Evolutionary conservation across 2,329 filamentous ascomycete genomes (phyloP).

Genomic region (Talaromyces sp.): DNA sequence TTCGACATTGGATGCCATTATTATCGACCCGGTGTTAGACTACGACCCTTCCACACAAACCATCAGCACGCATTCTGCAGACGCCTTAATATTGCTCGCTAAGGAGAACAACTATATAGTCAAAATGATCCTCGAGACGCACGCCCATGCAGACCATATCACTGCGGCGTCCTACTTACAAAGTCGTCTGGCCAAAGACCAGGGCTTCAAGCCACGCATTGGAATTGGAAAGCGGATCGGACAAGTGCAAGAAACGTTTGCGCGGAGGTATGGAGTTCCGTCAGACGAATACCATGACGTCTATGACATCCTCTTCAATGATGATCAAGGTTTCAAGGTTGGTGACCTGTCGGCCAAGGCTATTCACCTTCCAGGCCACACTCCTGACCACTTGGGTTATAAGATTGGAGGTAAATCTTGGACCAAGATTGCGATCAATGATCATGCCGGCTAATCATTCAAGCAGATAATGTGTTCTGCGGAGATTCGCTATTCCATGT

Average conservation of each 20-base stretch:
- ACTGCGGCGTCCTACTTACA: conserved; percentile 60
- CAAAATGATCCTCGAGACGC: conserved; percentile 58
- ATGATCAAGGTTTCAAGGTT: conserved; percentile 55
- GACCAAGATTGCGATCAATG: neutral
- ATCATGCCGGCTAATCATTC: neutral
- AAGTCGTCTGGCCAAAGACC: conserved; percentile 35
- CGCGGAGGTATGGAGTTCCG: conserved; percentile 23
- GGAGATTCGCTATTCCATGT: conserved; percentile 55
- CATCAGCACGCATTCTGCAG: conserved; percentile 53
- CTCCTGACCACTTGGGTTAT: conserved; percentile 62
- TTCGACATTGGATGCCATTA: conserved; percentile 46
- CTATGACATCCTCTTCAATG: conserved; percentile 47
- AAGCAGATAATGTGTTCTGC: conserved; percentile 50
- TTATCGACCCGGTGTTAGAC: conserved; percentile 63
- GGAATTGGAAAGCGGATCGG: conserved; percentile 58
- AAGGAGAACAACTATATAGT: conserved; percentile 48
- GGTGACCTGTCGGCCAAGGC: conserved; percentile 49
- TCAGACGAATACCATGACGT: conserved; percentile 26
- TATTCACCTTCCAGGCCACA: conserved; percentile 61
- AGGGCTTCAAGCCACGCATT: conserved; percentile 45
- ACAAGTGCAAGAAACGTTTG: conserved; percentile 53
- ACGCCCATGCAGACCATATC: conserved; percentile 60
- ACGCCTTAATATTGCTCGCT: conserved; percentile 49
- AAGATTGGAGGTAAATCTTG: conserved; percentile 45
- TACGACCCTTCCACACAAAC: conserved; percentile 46